Evolutionary conservation across 2,329 filamentous ascomycete species (phyloP), one percentile per base, ranked within the genome.

Genomic region (Fusarium graminum): DNA sequence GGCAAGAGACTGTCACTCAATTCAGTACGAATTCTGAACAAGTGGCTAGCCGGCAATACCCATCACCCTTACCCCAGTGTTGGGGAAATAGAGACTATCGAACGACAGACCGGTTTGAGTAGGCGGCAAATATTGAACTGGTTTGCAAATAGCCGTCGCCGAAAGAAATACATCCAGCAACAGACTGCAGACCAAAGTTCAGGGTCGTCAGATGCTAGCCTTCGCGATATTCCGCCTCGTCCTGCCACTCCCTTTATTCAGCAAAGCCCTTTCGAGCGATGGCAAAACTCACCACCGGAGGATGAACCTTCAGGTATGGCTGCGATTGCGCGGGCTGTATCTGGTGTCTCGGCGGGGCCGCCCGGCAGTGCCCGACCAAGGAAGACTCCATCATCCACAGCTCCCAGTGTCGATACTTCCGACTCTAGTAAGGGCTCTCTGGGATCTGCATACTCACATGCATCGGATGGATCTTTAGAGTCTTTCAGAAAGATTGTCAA

Each of bases 61-160:
- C 84, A 89, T 41, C 90, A 94, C 68, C 93, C 93, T 0, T 97
- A 97, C 74, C 92, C 93, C 8, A 92, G 86, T 13, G 92, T 95
- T 36, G 87, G 91, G 46, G 91, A 97, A 72, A 94, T 93, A 72
- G 89, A 92, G 57, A 83, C 86, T 40, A 82, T 97, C 13, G 88
- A 91, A 74, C 82, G 85, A 43, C 85, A 89, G 67, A 96, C 93
- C 0, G 91, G 92, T 3, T 82, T 97, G 17, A 92, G 86, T 73
- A 86, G 90, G 69, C 90, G 85, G 7, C 93, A 97, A 74, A 92
- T 97, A 59, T 87, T 88, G 7, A 96, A 95, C 74, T 97, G 93
- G 93, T 86, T 96, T 38, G 92, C 93, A 53, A 97, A 96, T 76
- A 92, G 92, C 32, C 87, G 93, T 26, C 86, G 93, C 50, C 85